Percentiles rank a stretch among this genome's conserved stretches.
Conservation (phyloP, 1,139 yeast genomes). For the Pichia sp. region DNA sequence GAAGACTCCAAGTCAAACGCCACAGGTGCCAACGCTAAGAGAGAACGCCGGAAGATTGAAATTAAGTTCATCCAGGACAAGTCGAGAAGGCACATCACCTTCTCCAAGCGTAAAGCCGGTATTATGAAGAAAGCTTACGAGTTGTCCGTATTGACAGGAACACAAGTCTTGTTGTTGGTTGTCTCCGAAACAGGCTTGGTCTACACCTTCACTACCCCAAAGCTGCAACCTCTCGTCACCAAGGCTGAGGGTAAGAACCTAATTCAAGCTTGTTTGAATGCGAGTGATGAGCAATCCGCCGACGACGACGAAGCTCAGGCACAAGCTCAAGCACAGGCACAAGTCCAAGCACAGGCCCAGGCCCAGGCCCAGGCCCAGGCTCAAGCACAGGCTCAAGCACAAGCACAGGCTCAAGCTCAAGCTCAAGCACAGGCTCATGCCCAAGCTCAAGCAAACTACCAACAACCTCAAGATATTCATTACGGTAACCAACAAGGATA, state of each 20-base stretch:
- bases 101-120: slow-evolving; percentile 96
- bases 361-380: slow-evolving; percentile 28
- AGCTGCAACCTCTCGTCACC: slow-evolving; percentile 94
- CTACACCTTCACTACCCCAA: slow-evolving; percentile 97
- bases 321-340: slow-evolving; percentile 22
- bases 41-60: slow-evolving; percentile 95
- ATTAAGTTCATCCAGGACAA: slow-evolving; percentile 96
- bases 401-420: slow-evolving; percentile 20
- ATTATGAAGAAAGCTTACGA: slow-evolving; percentile 99
- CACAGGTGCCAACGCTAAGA: slow-evolving; percentile 41
- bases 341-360: slow-evolving; percentile 27
- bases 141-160: slow-evolving; percentile 90
- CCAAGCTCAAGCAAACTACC: slow-evolving; percentile 11
- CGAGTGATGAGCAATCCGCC: slow-evolving; percentile 75
- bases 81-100: slow-evolving; percentile 95
- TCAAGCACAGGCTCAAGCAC: slow-evolving; percentile 21
- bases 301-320: slow-evolving; percentile 53
- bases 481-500: slow-evolving; percentile 15
- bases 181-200: slow-evolving; percentile 97
- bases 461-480: slow-evolving; percentile 15
- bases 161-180: slow-evolving; percentile 88
- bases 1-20: slow-evolving; percentile 41
- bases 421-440: slow-evolving; percentile 15
- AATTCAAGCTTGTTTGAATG: slow-evolving; percentile 94
- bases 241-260: slow-evolving; percentile 95